A percentile compares a stretch with the other conserved stretches of the same genome.
phyloP scores from a whole-genome alignment of 495 filamentous ascomycete genomes.

The Friedmanniomyces simplex region DNA sequence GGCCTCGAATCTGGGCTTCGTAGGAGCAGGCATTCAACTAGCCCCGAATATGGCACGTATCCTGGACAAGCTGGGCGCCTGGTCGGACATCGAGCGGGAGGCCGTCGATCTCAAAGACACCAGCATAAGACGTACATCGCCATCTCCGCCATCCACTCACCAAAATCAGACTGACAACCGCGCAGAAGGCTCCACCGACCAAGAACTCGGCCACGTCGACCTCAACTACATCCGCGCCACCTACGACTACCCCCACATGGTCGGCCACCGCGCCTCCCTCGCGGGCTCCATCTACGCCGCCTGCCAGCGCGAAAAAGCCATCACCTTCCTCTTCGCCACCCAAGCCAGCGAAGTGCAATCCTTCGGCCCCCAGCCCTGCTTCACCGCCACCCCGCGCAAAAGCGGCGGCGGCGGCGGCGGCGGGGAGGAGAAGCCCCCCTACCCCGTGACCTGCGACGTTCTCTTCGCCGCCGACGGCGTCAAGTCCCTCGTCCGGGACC shows the following conservation, averaged over 20 bases:
- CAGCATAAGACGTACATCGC: slow-evolving; percentile 38
- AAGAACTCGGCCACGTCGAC: slow-evolving; percentile 58
- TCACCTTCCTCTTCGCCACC: slow-evolving; percentile 60
- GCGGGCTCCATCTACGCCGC: slow-evolving; percentile 57
- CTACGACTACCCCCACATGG: slow-evolving; percentile 68
- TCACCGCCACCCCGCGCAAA: slow-evolving; percentile 48
- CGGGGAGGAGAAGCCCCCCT: no score
- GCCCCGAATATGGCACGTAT: slow-evolving; percentile 73
- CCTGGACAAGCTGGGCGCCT: slow-evolving; percentile 56
- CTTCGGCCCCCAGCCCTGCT: slow-evolving; percentile 44
- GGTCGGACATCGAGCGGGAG: slow-evolving; percentile 56
- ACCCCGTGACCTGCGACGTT: slow-evolving; percentile 52
- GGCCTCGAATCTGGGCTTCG: slow-evolving; percentile 65
- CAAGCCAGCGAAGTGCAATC: slow-evolving; percentile 43
- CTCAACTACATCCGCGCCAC: slow-evolving; percentile 54
- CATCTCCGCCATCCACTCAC: not conserved
- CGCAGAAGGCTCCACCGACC: slow-evolving; percentile 55
- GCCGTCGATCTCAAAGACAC: slow-evolving; percentile 44
- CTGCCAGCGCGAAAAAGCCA: slow-evolving; percentile 51
- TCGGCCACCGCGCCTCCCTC: slow-evolving; percentile 65
- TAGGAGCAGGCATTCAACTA: slow-evolving; percentile 74
- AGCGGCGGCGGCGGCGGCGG: slow-evolving; percentile 39
- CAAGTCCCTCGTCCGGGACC: slow-evolving; percentile 52
- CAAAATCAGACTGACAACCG: slow-evolving; percentile 8
- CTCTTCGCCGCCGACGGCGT: slow-evolving; percentile 66